A percentile compares a stretch with the other conserved stretches of the same genome.
Evolutionary conservation across 164 flowering plant species (phyloP).

Genomic region (Cinnamomum micranthum): DNA sequence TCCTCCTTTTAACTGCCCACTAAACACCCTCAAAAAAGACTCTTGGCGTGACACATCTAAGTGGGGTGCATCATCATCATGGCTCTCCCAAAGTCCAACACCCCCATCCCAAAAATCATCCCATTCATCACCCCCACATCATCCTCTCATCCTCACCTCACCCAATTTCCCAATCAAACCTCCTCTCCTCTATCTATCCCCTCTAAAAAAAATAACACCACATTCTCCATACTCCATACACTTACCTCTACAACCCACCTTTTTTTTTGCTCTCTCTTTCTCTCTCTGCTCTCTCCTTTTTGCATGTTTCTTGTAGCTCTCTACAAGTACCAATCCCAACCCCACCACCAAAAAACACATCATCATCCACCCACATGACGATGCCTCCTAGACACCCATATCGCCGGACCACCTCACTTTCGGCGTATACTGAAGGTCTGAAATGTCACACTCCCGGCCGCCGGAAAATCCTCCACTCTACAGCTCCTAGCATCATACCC

Average conservation of each 20-base stretch:
- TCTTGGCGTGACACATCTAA: slow-evolving; percentile 57
- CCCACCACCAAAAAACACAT: not conserved
- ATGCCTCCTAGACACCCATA: not conserved
- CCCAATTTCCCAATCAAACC: slow-evolving; percentile 5
- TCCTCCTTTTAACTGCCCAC: slow-evolving; percentile 13
- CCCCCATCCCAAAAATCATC: not conserved
- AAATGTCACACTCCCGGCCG: slow-evolving; percentile 58
- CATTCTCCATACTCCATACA: not conserved
- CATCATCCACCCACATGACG: slow-evolving; percentile 1
- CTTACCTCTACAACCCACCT: slow-evolving; percentile 13
- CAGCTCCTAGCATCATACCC: slow-evolving; percentile 60
- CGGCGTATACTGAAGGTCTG: slow-evolving; percentile 69
- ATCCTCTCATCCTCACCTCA: slow-evolving; percentile 5
- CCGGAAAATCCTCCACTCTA: slow-evolving; percentile 59
- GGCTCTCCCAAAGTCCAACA: slow-evolving; percentile 11
- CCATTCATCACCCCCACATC: slow-evolving; percentile 18
- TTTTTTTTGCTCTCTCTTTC: not conserved
- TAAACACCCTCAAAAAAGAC: slow-evolving; percentile 32
- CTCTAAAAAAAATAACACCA: not conserved
- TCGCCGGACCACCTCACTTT: slow-evolving; percentile 23
- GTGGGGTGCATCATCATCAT: slow-evolving; percentile 72
- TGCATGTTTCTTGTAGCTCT: not conserved
- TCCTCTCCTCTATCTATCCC: not conserved
- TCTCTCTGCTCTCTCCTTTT: not conserved
- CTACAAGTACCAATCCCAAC: slow-evolving; percentile 2